Evolutionary conservation across 2,329 filamentous ascomycete species (phyloP).

Genomic region (Davidsoniella virescens): DNA sequence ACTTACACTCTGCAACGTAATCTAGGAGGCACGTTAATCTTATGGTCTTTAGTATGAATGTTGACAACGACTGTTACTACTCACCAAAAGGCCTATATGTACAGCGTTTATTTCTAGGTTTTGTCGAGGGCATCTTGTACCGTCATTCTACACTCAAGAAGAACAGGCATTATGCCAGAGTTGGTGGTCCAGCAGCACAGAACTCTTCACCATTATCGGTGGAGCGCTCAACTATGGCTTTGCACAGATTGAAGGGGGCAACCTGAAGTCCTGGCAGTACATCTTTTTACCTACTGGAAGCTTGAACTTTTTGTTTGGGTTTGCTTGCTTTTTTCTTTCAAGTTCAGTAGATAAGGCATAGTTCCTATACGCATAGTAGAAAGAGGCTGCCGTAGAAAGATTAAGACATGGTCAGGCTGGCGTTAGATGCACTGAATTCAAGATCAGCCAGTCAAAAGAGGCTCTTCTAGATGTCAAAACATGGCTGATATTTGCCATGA

Average conservation of each 20-base stretch:
- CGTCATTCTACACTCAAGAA: constrained; percentile 45
- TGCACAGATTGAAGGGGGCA: constrained; percentile 40
- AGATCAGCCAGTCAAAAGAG: constrained; percentile 41
- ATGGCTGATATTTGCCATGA: constrained; percentile 49
- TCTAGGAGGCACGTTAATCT: constrained; percentile 43
- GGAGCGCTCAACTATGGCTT: constrained; percentile 51
- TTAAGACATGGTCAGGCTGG: constrained; percentile 47
- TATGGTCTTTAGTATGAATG: constrained; percentile 54
- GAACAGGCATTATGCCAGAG: constrained; percentile 50
- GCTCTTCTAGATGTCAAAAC: constrained; percentile 42
- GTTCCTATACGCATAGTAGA: constrained; percentile 49
- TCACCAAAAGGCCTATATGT: constrained; percentile 45
- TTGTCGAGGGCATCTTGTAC: constrained; percentile 46
- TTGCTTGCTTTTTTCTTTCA: constrained; percentile 49
- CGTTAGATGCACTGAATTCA: constrained; percentile 44
- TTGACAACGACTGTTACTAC: constrained; percentile 49
- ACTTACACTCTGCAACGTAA: constrained; percentile 52
- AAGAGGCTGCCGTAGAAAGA: constrained; percentile 47
- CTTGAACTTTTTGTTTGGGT: constrained; percentile 46
- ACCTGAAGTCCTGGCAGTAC: constrained; percentile 49
- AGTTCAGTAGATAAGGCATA: constrained; percentile 50
- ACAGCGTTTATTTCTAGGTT: constrained; percentile 48
- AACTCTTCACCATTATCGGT: constrained; percentile 46
- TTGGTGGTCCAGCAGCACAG: constrained; percentile 48
- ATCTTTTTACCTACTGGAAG: constrained; percentile 51